phyloP scores from a whole-genome alignment of 2,329 filamentous ascomycete species.

The Microdochium trichocladiopsis region DNA sequence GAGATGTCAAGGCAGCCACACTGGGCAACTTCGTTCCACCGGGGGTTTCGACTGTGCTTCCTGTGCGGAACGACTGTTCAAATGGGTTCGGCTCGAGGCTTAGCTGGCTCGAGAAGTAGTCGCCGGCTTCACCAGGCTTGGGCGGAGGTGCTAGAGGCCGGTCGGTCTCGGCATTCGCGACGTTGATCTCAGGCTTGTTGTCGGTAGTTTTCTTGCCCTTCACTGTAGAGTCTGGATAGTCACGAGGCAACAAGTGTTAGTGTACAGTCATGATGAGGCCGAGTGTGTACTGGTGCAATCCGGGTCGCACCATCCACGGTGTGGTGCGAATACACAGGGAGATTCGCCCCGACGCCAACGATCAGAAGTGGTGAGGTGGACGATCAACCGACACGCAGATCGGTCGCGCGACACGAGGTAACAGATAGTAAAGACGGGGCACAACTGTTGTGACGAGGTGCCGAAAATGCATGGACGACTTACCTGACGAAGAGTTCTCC shows the following conservation, averaged over 20 bases:
- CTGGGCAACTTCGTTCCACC: constrained; percentile 78
- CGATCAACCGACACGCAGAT: no score
- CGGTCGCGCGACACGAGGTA: neutral
- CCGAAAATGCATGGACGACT: constrained; percentile 8
- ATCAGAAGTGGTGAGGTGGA: no score
- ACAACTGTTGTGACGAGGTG: neutral
- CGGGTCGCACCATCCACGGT: no score
- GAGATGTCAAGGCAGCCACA: constrained; percentile 85
- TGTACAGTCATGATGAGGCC: neutral
- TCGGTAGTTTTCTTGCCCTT: constrained; percentile 38
- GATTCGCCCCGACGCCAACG: no score
- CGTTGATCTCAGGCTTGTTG: constrained; percentile 37
- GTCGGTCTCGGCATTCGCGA: constrained; percentile 49
- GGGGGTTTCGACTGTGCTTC: constrained; percentile 67
- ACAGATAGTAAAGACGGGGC: constrained; percentile 3
- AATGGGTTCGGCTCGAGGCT: constrained; percentile 92
- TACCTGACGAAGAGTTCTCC: constrained; percentile 24
- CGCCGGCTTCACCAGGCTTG: constrained; percentile 47
- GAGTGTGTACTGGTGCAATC: neutral
- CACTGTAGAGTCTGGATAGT: constrained; percentile 22
- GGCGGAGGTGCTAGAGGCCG: constrained; percentile 66
- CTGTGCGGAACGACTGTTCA: constrained; percentile 79
- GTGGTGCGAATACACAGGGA: neutral
- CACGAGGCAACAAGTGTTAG: neutral
- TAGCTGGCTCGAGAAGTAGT: constrained; percentile 64